Base-by-base conservation (phyloP, 2,329 filamentous ascomycete genomes). In the Colletotrichum siamense region DNA sequence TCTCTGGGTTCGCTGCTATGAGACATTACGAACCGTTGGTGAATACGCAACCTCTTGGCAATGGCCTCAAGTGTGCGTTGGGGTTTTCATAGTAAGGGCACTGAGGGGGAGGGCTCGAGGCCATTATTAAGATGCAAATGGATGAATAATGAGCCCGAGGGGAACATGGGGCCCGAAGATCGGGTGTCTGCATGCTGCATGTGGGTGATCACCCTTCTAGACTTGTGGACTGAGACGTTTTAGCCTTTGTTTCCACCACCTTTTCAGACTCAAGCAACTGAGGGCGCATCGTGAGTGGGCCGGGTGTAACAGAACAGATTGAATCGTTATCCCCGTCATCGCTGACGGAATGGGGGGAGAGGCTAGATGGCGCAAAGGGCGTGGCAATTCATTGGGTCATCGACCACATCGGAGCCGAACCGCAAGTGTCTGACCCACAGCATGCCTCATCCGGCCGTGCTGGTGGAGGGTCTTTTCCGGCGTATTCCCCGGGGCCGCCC, bases 151-250 rank as follows among this genome's bases (percentile, higher is more conserved):
- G 66, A 52, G 18, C 57, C 64, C 49, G 49, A 72, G 30, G 36
- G 24, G 10, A 22, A 72, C 32, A 49, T 22, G 57, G 39, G 61
- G 63, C 24, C 73, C 73, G 70, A 75, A 66, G 68, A 75, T 71
- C 71, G 71, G 75, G 52, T 61, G 64, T 69, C 57, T 65, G 59
- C 74, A 75, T 65, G 75, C 65, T 77, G 75, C 71, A 77, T 75
- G 71, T 61, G 61, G 61, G 59, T 52, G 75, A 66, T 62, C 59
- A 75, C 65, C 55, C 52, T 63, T 68, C 28, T 36, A 39, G 64
- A 63, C 52, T 63, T 57, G 24, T 36, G 39, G 64, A 63, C 64
- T 66, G 64, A 73, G 73, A 64, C 64, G 22, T 57, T 44, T 59
- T 76, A 76, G 64, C 67, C 64, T 24, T 66, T 57, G 64, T 63